Conservation (phyloP, 805 yeast genomes). For the Candida alai region DNA sequence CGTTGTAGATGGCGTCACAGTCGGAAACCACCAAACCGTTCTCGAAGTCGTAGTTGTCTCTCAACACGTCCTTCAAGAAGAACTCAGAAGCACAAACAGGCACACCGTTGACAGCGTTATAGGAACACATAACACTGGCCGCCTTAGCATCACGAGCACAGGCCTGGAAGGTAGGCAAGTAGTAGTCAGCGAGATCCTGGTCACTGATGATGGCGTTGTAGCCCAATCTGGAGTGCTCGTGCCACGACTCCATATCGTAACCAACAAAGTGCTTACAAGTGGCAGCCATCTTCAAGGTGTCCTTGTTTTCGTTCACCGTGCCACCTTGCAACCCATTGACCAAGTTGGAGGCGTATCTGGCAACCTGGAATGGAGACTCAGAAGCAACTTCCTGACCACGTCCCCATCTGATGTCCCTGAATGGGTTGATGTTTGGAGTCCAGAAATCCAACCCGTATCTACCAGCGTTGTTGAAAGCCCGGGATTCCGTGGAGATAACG, state of each 20-base stretch:
- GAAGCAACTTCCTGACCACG: constrained; percentile 11
- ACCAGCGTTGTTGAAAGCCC: constrained; percentile 8
- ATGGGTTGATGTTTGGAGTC: constrained; percentile 7
- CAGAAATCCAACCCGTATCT: constrained; percentile 8
- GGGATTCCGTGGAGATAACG: constrained; percentile 6
- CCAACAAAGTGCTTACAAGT: constrained; percentile 10
- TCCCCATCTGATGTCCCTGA: constrained; percentile 9
- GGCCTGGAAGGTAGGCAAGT: constrained; percentile 7
- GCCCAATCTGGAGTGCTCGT: constrained; percentile 7
- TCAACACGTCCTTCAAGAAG: constrained; percentile 6
- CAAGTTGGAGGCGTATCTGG: constrained; percentile 4
- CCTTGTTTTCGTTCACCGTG: constrained; percentile 2
- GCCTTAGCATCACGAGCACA: constrained; percentile 10
- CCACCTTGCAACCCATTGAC: constrained; percentile 11
- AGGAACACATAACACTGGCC: constrained; percentile 9
- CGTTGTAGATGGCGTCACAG: constrained; percentile 8
- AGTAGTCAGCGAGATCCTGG: constrained; percentile 10
- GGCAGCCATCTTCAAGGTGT: constrained; percentile 7
- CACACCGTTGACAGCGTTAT: constrained; percentile 8
- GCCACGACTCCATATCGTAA: constrained; percentile 10
- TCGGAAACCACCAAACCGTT: constrained; percentile 6
- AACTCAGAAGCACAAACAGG: constrained; percentile 7
- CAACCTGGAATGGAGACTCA: constrained; percentile 8
- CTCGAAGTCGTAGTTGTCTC: constrained; percentile 4
- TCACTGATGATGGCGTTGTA: constrained; percentile 8